Evolutionary conservation across 371 early-diverging fungal species (phyloP).

Genomic region (Apophysomyces trapeziformis): DNA sequence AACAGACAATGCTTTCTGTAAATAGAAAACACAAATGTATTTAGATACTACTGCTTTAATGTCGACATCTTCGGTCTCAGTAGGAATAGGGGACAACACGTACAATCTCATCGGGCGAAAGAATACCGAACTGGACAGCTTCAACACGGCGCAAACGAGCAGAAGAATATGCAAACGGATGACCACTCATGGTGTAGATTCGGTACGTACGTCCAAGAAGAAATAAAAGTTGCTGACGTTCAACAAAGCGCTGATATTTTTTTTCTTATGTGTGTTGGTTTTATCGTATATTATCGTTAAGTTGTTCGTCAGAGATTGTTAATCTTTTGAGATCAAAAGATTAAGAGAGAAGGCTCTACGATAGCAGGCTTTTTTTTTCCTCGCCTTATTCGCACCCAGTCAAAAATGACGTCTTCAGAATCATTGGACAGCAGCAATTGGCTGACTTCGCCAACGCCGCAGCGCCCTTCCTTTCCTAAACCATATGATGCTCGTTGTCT

Average conservation of each 20-base stretch:
- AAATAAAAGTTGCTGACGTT: slow-evolving; percentile 7
- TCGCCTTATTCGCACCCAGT: no score
- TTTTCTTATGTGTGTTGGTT: slow-evolving; percentile 7
- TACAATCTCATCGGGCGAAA: slow-evolving; percentile 97
- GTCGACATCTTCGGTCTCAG: slow-evolving; percentile 1
- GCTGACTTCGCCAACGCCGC: no score
- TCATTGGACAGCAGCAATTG: no score
- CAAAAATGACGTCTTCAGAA: no score
- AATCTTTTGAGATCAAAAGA: slow-evolving; percentile 10
- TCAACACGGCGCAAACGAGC: slow-evolving; percentile 92
- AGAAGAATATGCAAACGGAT: slow-evolving; percentile 79
- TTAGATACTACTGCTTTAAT: slow-evolving; percentile 13
- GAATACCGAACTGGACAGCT: slow-evolving; percentile 95
- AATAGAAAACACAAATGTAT: slow-evolving; percentile 22
- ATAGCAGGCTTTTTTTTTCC: no score
- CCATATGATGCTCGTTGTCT: no score
- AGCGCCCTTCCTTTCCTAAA: no score
- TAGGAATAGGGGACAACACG: slow-evolving; percentile 34
- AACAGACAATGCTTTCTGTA: slow-evolving; percentile 95
- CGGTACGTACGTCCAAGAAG: slow-evolving; percentile 1
- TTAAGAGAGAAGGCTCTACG: neutral
- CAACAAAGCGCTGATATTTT: slow-evolving; percentile 2
- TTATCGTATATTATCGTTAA: slow-evolving; percentile 12
- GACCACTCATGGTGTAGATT: slow-evolving; percentile 52
- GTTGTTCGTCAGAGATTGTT: slow-evolving; percentile 7